Percentiles rank a stretch among this genome's conserved stretches.
Conservation (phyloP, 2,329 filamentous ascomycete genomes). For the Pseudogymnoascus sp. region DNA sequence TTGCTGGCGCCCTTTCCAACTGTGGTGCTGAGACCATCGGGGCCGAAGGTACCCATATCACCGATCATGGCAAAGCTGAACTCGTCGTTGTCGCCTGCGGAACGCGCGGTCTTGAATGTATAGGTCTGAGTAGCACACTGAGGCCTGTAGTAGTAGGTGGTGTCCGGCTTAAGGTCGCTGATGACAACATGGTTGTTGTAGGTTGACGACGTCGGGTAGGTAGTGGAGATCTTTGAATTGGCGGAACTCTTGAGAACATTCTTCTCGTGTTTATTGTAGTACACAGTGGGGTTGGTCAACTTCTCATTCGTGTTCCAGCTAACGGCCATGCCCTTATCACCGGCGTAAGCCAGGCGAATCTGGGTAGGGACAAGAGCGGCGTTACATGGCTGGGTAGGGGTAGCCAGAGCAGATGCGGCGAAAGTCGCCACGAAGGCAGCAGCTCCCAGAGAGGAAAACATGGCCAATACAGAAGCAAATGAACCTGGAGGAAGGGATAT, state of each 20-base stretch:
- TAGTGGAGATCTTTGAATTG: neutral
- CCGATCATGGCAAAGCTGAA: neutral
- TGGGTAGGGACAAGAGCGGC: neutral
- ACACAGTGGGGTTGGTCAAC: neutral
- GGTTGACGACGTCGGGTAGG: neutral
- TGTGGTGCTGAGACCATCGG: constrained; percentile 4
- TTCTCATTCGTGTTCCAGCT: neutral
- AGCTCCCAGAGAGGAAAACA: neutral
- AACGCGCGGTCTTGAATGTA: neutral
- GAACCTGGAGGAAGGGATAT: neutral
- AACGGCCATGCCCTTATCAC: neutral
- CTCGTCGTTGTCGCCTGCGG: neutral
- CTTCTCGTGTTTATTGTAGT: neutral
- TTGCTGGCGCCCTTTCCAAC: constrained; percentile 2
- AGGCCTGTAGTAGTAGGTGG: neutral
- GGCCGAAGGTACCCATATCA: neutral
- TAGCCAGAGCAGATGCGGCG: neutral
- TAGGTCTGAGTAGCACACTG: neutral
- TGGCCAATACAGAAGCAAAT: neutral
- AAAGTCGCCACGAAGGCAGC: neutral
- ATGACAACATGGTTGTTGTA: neutral
- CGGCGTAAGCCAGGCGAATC: neutral
- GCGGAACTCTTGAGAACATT: neutral
- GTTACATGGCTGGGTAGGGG: neutral
- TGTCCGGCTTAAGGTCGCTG: neutral